Conservation (phyloP, 768 basidiomycete genomes). For the Cantharellus anzutake region DNA sequence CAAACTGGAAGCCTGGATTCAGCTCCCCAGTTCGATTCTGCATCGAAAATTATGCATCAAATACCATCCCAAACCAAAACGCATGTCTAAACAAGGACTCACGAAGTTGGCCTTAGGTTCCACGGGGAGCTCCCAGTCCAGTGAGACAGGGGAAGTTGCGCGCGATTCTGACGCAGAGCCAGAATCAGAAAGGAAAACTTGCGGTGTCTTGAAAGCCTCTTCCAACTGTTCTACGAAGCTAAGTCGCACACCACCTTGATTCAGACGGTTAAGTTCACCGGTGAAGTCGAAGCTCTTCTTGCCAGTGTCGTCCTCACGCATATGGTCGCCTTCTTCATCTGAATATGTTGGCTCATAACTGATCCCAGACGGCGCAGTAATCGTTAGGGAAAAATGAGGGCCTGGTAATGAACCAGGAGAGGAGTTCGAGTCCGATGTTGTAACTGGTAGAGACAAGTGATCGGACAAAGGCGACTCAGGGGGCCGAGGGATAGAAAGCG, state of each 20-base stretch:
- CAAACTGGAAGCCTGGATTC: no score
- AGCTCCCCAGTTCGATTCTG: no score
- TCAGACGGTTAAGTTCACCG: slow-evolving; percentile 41
- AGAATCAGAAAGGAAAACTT: neutral
- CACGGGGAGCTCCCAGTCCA: neutral
- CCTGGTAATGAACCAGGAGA: no score
- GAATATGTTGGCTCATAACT: no score
- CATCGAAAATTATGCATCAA: no score
- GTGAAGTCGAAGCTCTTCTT: no score
- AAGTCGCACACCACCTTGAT: slow-evolving; percentile 42
- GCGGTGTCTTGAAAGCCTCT: slow-evolving; percentile 55
- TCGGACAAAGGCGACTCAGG: neutral
- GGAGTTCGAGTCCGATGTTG: neutral
- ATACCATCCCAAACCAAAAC: no score
- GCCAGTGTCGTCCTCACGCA: no score
- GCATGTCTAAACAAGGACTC: no score
- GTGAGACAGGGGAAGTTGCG: neutral
- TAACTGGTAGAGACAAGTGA: neutral
- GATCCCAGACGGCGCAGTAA: no score
- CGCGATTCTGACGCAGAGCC: neutral
- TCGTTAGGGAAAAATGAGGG: no score
- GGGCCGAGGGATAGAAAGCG: neutral
- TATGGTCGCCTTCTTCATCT: no score
- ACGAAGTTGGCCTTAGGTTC: neutral
- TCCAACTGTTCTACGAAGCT: slow-evolving; percentile 76